These are phyloP conservation scores for Nephelium lappaceum DNA, from an alignment of 345 rosid genomes.

Conservation along the genomic window DNA sequence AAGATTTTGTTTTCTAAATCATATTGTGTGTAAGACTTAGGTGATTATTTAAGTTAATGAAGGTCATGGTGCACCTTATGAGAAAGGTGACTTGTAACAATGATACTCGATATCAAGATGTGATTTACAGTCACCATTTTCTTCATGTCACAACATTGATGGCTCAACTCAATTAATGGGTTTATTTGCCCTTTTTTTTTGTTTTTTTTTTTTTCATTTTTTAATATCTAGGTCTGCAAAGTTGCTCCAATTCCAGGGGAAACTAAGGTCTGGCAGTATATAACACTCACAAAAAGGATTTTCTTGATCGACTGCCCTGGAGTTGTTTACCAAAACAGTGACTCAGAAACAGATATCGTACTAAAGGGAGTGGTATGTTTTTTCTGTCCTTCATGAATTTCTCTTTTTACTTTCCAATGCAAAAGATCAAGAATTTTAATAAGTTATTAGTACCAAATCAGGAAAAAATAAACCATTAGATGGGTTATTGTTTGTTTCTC, in stretches of 20 bases:
- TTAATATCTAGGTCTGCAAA: slow-evolving; percentile 91
- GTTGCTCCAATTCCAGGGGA: slow-evolving; percentile 99
- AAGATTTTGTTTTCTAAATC: neutral
- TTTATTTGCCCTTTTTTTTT: too few relatives aligned
- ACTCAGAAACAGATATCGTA: slow-evolving; percentile 88
- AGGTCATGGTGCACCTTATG: neutral
- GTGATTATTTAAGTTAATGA: neutral
- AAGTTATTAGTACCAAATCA: neutral
- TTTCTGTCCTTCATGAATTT: neutral
- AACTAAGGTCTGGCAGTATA: slow-evolving; percentile 98
- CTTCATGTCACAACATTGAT: neutral
- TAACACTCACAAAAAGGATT: slow-evolving; percentile 92
- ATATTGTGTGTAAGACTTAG: neutral
- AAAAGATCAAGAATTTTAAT: too few relatives aligned
- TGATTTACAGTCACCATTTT: neutral
- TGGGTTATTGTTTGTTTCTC: neutral
- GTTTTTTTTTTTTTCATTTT: too few relatives aligned
- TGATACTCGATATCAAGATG: neutral
- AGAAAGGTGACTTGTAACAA: neutral
- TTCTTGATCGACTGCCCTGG: slow-evolving; percentile 98
- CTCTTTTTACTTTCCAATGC: neutral
- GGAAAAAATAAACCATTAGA: neutral
- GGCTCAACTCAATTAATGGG: neutral
- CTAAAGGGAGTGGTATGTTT: slow-evolving; percentile 92
- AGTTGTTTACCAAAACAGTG: slow-evolving; percentile 89